These are phyloP conservation scores for Polytrichum commune DNA, from an alignment of 225 moss, liverwort and hornwort genomes.

Conservation along the genomic window DNA sequence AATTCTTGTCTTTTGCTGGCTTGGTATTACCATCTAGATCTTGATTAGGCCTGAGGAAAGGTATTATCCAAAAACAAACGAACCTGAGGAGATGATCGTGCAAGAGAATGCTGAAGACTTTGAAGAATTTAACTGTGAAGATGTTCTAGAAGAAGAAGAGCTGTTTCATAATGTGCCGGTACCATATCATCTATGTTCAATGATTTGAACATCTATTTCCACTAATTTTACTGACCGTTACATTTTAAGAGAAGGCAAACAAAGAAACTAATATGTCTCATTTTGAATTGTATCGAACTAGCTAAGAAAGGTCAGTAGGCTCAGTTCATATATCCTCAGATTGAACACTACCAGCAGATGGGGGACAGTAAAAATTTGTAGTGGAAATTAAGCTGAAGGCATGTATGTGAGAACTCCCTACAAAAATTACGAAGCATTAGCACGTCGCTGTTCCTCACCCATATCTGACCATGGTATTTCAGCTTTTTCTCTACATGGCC, in stretches of 20 bases:
- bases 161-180: slow-evolving; percentile 19
- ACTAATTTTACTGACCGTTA: too few relatives aligned
- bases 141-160: slow-evolving; percentile 18
- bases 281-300: too few relatives aligned
- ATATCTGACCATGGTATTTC: neutral
- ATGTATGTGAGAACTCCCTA: too few relatives aligned
- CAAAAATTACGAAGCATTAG: too few relatives aligned
- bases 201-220: neutral
- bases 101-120: slow-evolving; percentile 21
- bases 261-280: too few relatives aligned
- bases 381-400: too few relatives aligned
- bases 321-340: too few relatives aligned
- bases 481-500: neutral
- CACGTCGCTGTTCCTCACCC: neutral
- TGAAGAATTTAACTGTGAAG: slow-evolving; percentile 21
- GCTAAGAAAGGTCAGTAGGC: too few relatives aligned
- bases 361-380: too few relatives aligned
- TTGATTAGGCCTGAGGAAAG: slow-evolving; percentile 10
- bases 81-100: slow-evolving; percentile 19
- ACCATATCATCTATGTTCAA: neutral
- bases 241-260: too few relatives aligned
- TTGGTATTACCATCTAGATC: neutral
- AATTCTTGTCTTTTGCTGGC: neutral
- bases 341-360: too few relatives aligned
- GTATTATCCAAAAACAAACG: slow-evolving; percentile 12